phyloP scores from a whole-genome alignment of 2,329 filamentous ascomycete genomes.

The Orbilia oligospora region DNA sequence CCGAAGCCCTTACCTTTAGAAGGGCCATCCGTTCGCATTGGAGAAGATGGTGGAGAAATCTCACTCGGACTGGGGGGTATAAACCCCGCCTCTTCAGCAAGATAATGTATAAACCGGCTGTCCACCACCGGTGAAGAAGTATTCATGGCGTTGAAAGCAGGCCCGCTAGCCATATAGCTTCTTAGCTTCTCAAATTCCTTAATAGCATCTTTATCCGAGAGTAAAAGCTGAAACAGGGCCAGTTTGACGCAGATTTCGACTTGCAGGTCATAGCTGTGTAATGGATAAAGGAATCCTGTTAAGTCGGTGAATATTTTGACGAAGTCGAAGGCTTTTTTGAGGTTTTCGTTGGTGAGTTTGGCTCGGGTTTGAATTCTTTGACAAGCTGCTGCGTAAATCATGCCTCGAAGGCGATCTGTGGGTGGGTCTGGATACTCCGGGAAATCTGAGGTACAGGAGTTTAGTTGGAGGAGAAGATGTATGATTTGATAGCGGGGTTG shows the following conservation, averaged over 20 bases:
- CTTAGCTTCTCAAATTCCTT: constrained; percentile 16
- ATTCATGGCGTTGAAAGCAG: background rate
- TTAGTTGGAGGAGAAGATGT: constrained; percentile 21
- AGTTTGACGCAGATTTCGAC: constrained; percentile 35
- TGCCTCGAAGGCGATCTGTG: constrained; percentile 44
- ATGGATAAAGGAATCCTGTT: constrained; percentile 24
- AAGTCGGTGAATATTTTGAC: constrained; percentile 27
- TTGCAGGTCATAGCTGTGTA: constrained; percentile 42
- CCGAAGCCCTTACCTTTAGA: background rate
- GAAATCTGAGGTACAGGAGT: background rate
- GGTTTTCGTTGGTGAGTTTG: background rate
- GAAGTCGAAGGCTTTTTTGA: background rate
- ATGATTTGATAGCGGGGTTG: constrained; percentile 11
- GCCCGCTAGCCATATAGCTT: background rate
- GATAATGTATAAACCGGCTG: background rate
- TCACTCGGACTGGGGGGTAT: background rate
- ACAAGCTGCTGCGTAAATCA: constrained; percentile 43
- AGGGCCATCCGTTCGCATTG: background rate
- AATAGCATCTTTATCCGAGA: background rate
- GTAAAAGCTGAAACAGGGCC: constrained; percentile 17
- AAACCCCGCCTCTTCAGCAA: constrained; percentile 11
- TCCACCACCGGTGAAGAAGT: background rate
- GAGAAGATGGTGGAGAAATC: background rate
- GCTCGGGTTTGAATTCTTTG: constrained; percentile 28
- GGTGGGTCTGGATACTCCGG: constrained; percentile 35